Evolutionary conservation across 2,329 filamentous ascomycete genomes (phyloP), one percentile per base, ranked within the genome.

Genomic region (Aspergillus ibericus): DNA sequence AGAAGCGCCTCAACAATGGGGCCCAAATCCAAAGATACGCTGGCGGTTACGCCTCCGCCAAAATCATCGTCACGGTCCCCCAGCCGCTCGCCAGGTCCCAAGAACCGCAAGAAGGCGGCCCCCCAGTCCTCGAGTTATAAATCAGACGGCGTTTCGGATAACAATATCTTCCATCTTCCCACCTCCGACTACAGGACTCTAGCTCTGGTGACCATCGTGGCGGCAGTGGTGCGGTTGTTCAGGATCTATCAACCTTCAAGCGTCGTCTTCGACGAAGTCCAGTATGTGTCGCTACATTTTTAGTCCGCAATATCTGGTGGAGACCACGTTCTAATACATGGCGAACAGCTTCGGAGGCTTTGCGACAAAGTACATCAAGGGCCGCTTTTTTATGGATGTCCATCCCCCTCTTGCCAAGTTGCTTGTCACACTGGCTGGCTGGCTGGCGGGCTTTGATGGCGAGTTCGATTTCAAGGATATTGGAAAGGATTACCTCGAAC

Each of bases 331-430:
- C 59, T 63, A 57, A 64, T 34, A 16, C 48, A 27, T 35, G 56
- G 29, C 58, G 50, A 63, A 65, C 71, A 96, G 92, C 79, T 99
- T 99, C 76, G 95, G 95, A 75, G 95, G 95, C 50, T 99, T 99
- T 75, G 95, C 95, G 65, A 92, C 90, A 69, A 99, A 99, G 78
- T 99, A 99, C 78, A 98, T 99, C 84, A 98, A 99, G 83, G 95
- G 95, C 72, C 89, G 85, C 75, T 99, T 99, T 85, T 99, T 99
- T 78, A 99, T 99, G 95, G 95, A 99, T 75, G 95, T 99, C n/a
- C 95, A 99, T 75, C 95, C 95, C 32, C 95, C 95, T 47, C 84
- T 99, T 60, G 95, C 95, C 66, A 99, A 99, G 82, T 86, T 99
- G 74, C 87, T 99, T 67, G 93, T 99, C 70, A 96, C 95, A 53